Conservation (phyloP, 805 yeast species). For the Yamadazyma ubonensis region DNA sequence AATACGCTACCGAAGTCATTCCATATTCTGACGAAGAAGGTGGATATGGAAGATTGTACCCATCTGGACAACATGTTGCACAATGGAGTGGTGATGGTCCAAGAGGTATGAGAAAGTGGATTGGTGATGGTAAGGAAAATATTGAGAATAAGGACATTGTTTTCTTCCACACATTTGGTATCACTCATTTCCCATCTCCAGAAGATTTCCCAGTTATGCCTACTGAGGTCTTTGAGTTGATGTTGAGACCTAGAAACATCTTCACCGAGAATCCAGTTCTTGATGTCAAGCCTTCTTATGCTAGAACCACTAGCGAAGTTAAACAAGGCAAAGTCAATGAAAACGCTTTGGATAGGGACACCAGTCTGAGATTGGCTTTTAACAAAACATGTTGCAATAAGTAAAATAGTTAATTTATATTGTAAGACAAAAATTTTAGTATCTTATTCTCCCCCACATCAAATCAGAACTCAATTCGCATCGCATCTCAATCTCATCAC, state of each 20-base stretch:
- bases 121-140: conserved; percentile 57
- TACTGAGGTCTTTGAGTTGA: conserved; percentile 72
- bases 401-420: conserved; percentile 14
- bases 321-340: conserved; percentile 34
- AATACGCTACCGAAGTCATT: conserved; percentile 62
- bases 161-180: conserved; percentile 79
- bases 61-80: conserved; percentile 77
- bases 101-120: conserved; percentile 67
- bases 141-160: conserved; percentile 70
- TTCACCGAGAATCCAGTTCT: conserved; percentile 75
- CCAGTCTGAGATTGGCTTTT: conserved; percentile 41
- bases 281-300: conserved; percentile 66
- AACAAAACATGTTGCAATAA: conserved; percentile 19
- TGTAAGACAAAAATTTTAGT: conserved; percentile 15
- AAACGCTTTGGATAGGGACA: conserved; percentile 37
- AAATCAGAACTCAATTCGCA: background rate
- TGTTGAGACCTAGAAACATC: conserved; percentile 77
- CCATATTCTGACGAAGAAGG: conserved; percentile 58
- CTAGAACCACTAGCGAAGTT: conserved; percentile 41
- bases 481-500: background rate
- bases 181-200: conserved; percentile 84
- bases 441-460: background rate
- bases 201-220: conserved; percentile 92
- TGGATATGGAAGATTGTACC: conserved; percentile 63
- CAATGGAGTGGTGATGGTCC: conserved; percentile 72